Percentiles rank a stretch among this genome's conserved stretches.
These are phyloP conservation scores for Aspergillus tamarii DNA, from an alignment of 2,329 filamentous ascomycete species.

Conservation along the genomic window DNA sequence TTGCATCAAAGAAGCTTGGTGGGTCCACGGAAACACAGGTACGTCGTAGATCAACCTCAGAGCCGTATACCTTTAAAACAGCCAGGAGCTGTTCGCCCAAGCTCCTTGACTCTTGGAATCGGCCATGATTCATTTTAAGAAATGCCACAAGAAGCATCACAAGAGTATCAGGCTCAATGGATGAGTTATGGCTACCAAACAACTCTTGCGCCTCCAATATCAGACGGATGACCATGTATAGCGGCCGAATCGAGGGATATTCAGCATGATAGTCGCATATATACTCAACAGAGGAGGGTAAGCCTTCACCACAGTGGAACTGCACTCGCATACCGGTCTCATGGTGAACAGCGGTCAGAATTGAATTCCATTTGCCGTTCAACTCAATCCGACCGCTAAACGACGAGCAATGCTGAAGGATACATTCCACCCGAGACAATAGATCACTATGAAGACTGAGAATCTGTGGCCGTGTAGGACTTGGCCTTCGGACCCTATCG, in stretches of 20 bases:
- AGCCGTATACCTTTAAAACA: slow-evolving; percentile 55
- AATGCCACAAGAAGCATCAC: slow-evolving; percentile 62
- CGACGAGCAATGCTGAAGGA: slow-evolving; percentile 23
- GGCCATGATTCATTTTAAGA: slow-evolving; percentile 49
- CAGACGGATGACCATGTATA: slow-evolving; percentile 56
- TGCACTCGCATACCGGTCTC: slow-evolving; percentile 56
- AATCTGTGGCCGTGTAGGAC: slow-evolving; percentile 37
- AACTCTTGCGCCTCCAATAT: slow-evolving; percentile 55
- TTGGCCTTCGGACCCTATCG: slow-evolving; percentile 34
- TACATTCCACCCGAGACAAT: slow-evolving; percentile 27
- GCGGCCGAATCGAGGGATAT: slow-evolving; percentile 51
- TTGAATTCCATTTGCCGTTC: slow-evolving; percentile 27
- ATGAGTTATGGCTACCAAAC: slow-evolving; percentile 51
- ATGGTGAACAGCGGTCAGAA: slow-evolving; percentile 46
- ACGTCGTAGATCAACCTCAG: slow-evolving; percentile 47
- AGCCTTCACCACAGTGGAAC: slow-evolving; percentile 52
- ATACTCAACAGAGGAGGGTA: slow-evolving; percentile 43
- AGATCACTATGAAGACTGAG: slow-evolving; percentile 26
- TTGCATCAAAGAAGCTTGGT: slow-evolving; percentile 43
- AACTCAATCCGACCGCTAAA: slow-evolving; percentile 27
- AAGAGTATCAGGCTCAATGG: slow-evolving; percentile 58
- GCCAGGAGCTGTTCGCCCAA: slow-evolving; percentile 50
- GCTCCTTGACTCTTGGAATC: slow-evolving; percentile 32
- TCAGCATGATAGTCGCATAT: slow-evolving; percentile 53
- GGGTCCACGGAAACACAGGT: slow-evolving; percentile 56